Conservation (phyloP, 2,329 filamentous ascomycete species). For the Raffaelea albimanens region DNA sequence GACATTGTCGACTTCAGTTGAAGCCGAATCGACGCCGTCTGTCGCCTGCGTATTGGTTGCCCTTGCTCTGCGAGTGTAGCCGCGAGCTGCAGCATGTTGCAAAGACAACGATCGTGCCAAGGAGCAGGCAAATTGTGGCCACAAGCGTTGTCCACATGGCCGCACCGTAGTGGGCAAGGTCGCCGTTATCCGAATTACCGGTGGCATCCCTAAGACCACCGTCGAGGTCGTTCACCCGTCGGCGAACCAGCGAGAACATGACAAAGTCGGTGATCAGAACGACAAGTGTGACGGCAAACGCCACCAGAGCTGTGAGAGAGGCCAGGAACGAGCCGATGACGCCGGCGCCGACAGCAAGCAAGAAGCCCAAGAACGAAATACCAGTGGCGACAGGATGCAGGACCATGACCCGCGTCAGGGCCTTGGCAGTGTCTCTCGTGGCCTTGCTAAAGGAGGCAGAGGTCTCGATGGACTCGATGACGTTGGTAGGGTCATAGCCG, state of each 20-base stretch:
- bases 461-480: slow-evolving; percentile 32
- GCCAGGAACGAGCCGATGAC: slow-evolving; percentile 42
- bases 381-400: slow-evolving; percentile 52
- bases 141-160: slow-evolving; percentile 52
- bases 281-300: slow-evolving; percentile 38
- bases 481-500: slow-evolving; percentile 44
- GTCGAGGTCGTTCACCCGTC: not conserved
- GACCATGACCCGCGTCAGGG: slow-evolving; percentile 49
- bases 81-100: slow-evolving; percentile 50
- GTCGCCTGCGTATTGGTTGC: slow-evolving; percentile 15
- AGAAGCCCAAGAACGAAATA: slow-evolving; percentile 48
- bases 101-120: slow-evolving; percentile 49
- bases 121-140: slow-evolving; percentile 42
- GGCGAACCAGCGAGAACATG: slow-evolving; percentile 42
- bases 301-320: slow-evolving; percentile 36
- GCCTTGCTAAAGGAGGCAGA: slow-evolving; percentile 27
- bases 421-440: slow-evolving; percentile 20
- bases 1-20: not conserved
- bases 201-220: slow-evolving; percentile 29
- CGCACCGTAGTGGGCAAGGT: slow-evolving; percentile 38
- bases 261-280: slow-evolving; percentile 48
- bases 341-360: slow-evolving; percentile 42
- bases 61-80: slow-evolving; percentile 24
- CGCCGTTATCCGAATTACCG: slow-evolving; percentile 17
- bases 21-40: slow-evolving; percentile 15